Percentiles rank a stretch among this genome's conserved stretches.
phyloP scores from a whole-genome alignment of 1,139 yeast genomes.

The Candida frijolesensis region DNA sequence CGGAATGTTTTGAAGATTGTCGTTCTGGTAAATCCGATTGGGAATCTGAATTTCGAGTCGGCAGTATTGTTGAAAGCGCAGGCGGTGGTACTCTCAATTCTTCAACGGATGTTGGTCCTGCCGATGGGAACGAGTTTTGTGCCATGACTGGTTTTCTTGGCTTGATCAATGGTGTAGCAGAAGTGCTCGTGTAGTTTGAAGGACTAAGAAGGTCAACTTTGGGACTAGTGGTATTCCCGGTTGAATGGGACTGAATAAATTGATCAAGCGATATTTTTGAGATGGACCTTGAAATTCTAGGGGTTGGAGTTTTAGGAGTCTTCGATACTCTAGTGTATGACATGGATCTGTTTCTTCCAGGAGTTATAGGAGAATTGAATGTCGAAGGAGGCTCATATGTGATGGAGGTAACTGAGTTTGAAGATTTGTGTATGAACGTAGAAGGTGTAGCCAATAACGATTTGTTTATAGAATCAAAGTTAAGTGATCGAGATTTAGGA shows the following conservation, averaged over 20 bases:
- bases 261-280: constrained; percentile 3
- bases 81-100: constrained; percentile 13
- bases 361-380: not conserved
- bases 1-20: not conserved
- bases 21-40: not conserved
- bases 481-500: constrained; percentile 1
- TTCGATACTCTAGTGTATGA: not conserved
- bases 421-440: not conserved
- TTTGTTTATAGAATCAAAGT: constrained; percentile 2
- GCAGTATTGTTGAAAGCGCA: not conserved
- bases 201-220: constrained; percentile 2
- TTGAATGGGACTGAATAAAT: not conserved
- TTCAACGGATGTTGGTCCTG: not conserved
- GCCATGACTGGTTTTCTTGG: constrained; percentile 4
- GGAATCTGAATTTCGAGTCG: not conserved
- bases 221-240: not conserved
- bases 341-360: constrained; percentile 2
- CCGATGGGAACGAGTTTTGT: not conserved
- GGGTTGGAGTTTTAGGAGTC: constrained; percentile 2
- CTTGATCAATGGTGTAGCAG: not conserved
- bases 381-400: constrained; percentile 1
- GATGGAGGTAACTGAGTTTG: constrained; percentile 2
- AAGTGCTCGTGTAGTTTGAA: not conserved
- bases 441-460: constrained; percentile 1
- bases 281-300: constrained; percentile 1